Base-by-base conservation (phyloP, 2,329 filamentous ascomycete species). In the Penicillium sp. region DNA sequence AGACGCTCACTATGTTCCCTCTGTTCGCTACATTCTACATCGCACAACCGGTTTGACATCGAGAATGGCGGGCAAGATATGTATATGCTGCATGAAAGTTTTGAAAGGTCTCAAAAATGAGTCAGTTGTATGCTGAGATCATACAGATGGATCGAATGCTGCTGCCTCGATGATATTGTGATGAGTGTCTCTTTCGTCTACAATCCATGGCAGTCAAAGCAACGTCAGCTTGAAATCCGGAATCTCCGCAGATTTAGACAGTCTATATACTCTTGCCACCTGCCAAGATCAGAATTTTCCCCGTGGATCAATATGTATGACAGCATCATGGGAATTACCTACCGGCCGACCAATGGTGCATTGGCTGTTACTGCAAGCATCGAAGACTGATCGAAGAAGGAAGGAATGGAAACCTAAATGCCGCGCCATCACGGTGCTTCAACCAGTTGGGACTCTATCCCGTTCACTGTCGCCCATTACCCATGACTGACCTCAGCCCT, bases 401-500 rank as follows among this genome's bases (percentile, higher is more conserved):
- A 20, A 45, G 34, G 12, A 38, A 28, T 7, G 5, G 8, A 58
- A 53, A 47, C 28, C 17, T 47, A 45, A 55, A 20, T 3, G 7
- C 17, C 11, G 37, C 7, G 8, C n/a, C n/a, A 22, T 14, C 25
- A 31, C 17, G 41, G 28, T 25, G 15, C 4, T 35, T 41, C n/a
- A 25, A 45, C 39, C 50, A 34, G 45, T 20, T 60, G 57, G 57
- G 60, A 62, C 22, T 51, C 14, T 20, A 20, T 28, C 45, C 60
- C 60, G 57, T 39, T 15, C 45, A 4, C 14, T 5, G 1, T 28
- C 8, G n/a, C 3, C 45, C n/a, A 59, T 60, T 58, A 57, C 50
- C 45, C 25, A 47, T 37, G 31, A 17, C 53, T 62, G 60, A 62
- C 57, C 31, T 62, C 60, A 60, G n/a, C 14, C 17, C 15, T 17